phyloP scores from a whole-genome alignment of 495 filamentous ascomycete genomes.

The Thozetella sp. region DNA sequence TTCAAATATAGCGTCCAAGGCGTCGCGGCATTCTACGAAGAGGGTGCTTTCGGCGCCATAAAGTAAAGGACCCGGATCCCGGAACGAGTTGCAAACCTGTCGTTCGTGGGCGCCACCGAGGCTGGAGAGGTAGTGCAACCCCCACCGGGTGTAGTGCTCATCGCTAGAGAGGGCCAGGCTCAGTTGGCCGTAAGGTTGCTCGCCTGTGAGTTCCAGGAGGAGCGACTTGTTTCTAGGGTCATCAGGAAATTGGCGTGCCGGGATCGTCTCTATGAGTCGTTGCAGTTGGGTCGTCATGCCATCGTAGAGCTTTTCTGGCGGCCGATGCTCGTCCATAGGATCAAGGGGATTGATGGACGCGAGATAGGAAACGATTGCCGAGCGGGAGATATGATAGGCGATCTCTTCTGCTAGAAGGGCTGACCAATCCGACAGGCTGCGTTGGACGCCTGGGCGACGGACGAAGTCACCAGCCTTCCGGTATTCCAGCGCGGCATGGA shows the following conservation, averaged over 20 bases:
- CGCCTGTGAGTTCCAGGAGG: slow-evolving; percentile 32
- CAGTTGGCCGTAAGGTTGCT: slow-evolving; percentile 33
- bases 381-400: slow-evolving; percentile 45
- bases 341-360: slow-evolving; percentile 28
- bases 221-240: slow-evolving; percentile 29
- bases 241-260: slow-evolving; percentile 12
- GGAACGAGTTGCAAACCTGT: slow-evolving; percentile 49
- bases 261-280: slow-evolving; percentile 24
- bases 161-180: slow-evolving; percentile 24
- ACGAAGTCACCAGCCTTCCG: slow-evolving; percentile 12
- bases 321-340: slow-evolving; percentile 24
- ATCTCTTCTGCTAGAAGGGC: slow-evolving; percentile 18
- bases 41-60: slow-evolving; percentile 35
- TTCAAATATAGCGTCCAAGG: slow-evolving; percentile 37
- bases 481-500: slow-evolving; percentile 33
- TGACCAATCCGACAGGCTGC: slow-evolving; percentile 8
- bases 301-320: slow-evolving; percentile 3
- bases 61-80: slow-evolving; percentile 43
- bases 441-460: not conserved
- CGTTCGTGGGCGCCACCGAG: slow-evolving; percentile 38
- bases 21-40: slow-evolving; percentile 35
- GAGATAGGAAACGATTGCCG: slow-evolving; percentile 37
- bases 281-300: slow-evolving; percentile 10
- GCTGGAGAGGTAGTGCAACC: slow-evolving; percentile 45
- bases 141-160: slow-evolving; percentile 35